phyloP scores from a whole-genome alignment of 371 early-diverging fungal species.

The Sporodiniella umbellata region DNA sequence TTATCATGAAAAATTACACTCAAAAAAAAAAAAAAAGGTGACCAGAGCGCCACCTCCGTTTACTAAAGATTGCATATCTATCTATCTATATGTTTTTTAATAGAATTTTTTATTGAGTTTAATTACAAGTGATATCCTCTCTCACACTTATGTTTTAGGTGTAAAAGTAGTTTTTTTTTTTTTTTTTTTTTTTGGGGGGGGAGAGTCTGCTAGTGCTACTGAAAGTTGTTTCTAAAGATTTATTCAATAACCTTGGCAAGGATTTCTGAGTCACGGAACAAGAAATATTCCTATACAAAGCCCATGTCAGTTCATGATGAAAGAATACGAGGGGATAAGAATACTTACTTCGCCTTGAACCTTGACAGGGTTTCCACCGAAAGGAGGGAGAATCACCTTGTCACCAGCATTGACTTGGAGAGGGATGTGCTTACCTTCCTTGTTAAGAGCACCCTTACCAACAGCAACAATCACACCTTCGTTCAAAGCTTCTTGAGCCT shows the following conservation, averaged over 20 bases:
- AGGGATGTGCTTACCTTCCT: conserved; percentile 84
- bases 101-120: neutral
- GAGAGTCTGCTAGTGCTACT: too few species aligned
- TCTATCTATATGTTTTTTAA: conserved; percentile 2
- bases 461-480: conserved; percentile 92
- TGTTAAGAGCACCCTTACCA: conserved; percentile 87
- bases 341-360: conserved; percentile 76
- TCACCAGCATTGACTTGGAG: conserved; percentile 88
- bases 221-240: too few species aligned
- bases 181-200: neutral
- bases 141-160: neutral
- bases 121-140: neutral
- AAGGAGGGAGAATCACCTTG: conserved; percentile 91
- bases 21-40: conserved; percentile 1
- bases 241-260: conserved; percentile 82
- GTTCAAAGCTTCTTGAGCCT: conserved; percentile 94
- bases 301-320: too few species aligned
- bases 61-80: too few species aligned
- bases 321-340: too few species aligned
- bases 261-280: conserved; percentile 89
- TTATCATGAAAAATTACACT: too few species aligned
- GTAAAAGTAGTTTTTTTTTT: neutral
- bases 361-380: conserved; percentile 93
- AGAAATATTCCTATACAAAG: conserved; percentile 72
- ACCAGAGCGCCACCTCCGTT: neutral